Evolutionary conservation across 2,329 filamentous ascomycete genomes (phyloP).

Genomic region (Verticillium albo-atrum): DNA sequence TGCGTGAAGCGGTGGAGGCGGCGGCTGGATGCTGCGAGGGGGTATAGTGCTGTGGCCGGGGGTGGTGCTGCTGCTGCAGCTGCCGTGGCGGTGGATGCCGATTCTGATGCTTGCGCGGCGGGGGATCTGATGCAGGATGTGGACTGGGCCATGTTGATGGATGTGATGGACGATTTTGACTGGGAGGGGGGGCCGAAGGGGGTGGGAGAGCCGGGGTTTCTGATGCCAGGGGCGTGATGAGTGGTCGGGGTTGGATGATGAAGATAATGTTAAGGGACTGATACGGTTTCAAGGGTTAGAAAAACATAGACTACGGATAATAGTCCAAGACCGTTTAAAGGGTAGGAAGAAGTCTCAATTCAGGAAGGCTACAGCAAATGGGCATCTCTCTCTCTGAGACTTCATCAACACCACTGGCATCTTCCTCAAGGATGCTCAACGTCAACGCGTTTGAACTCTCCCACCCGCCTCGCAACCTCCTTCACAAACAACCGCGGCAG

Average conservation of each 20-base stretch:
- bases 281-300: no score
- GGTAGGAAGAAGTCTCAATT: no score
- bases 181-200: slow-evolving; percentile 23
- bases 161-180: slow-evolving; percentile 35
- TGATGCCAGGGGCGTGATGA: background rate
- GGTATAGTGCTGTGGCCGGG: background rate
- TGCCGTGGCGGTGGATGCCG: slow-evolving; percentile 5
- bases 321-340: no score
- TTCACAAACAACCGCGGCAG: slow-evolving; percentile 12
- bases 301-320: no score
- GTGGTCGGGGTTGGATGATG: no score
- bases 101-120: no score
- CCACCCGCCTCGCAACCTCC: background rate
- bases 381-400: no score
- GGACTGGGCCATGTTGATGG: slow-evolving; percentile 46
- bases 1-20: slow-evolving; percentile 43
- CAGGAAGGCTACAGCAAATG: no score
- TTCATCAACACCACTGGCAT: no score
- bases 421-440: no score
- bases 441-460: background rate
- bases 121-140: slow-evolving; percentile 36
- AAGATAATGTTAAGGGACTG: no score
- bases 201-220: slow-evolving; percentile 8
- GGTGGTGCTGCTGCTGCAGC: slow-evolving; percentile 3
- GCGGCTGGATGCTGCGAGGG: slow-evolving; percentile 29